These are phyloP conservation scores for Dactylis glomerata DNA, from an alignment of 176 grass and related monocot species.

Conservation along the genomic window DNA sequence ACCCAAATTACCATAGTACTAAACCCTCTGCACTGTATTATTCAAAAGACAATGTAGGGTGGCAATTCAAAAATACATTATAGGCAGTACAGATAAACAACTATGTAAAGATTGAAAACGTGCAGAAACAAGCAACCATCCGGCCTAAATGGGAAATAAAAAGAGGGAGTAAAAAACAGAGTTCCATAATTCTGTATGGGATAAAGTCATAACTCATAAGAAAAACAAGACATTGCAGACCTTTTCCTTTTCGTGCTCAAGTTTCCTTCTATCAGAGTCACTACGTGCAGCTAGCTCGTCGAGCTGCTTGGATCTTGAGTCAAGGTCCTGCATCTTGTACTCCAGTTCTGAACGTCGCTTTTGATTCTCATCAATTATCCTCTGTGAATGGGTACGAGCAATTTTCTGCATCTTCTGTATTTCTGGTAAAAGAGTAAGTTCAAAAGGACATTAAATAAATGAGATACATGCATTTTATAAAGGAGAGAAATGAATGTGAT, in stretches of 20 bases:
- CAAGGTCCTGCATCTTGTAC: conserved; percentile 46
- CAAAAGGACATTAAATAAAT: not conserved
- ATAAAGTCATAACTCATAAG: not conserved
- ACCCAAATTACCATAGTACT: not conserved
- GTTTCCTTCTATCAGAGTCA: conserved; percentile 51
- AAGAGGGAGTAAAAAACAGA: not conserved
- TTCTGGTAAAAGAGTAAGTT: conserved; percentile 35
- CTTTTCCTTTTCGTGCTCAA: conserved; percentile 54
- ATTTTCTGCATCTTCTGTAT: conserved; percentile 65
- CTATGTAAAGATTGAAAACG: not conserved
- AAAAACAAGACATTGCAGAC: conserved; percentile 15
- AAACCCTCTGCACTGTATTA: conserved; percentile 10
- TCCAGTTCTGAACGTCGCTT: conserved; percentile 47
- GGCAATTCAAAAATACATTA: conserved; percentile 5
- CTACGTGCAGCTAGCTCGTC: conserved; percentile 47
- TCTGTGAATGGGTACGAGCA: conserved; percentile 57
- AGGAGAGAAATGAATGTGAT: not conserved
- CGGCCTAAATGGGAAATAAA: not conserved
- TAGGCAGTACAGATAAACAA: not conserved
- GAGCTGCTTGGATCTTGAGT: conserved; percentile 41
- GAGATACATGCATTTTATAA: not conserved
- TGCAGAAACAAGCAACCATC: not conserved
- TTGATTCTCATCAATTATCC: conserved; percentile 56
- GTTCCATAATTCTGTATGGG: not conserved
- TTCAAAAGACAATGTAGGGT: not conserved